These are phyloP conservation scores for Phialophora tarda DNA, from an alignment of 2,329 filamentous ascomycete species.

Conservation along the genomic window DNA sequence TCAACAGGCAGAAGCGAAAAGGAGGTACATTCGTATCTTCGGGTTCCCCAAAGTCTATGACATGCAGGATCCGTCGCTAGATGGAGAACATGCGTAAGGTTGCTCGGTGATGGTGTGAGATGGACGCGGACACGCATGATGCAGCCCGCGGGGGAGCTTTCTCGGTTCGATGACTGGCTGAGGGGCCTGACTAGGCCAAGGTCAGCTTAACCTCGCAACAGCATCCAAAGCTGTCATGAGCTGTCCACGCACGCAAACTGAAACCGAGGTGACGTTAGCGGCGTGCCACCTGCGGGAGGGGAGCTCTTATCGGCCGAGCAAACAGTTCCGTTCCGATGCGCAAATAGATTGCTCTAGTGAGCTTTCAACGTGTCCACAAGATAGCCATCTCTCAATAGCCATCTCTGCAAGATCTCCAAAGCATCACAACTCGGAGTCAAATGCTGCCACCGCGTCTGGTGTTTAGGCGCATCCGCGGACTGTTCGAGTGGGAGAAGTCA, in stretches of 20 bases:
- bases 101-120: constrained; percentile 10
- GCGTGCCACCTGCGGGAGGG: background rate
- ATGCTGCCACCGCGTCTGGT: background rate
- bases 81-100: constrained; percentile 1
- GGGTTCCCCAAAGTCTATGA: constrained; percentile 11
- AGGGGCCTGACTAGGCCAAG: constrained; percentile 5
- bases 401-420: background rate
- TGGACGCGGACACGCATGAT: constrained; percentile 1
- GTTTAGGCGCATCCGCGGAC: background rate
- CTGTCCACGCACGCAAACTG: background rate
- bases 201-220: constrained; percentile 9
- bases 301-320: constrained; percentile 1
- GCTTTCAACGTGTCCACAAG: background rate
- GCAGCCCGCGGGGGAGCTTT: constrained; percentile 3
- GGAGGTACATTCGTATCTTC: background rate
- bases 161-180: constrained; percentile 5
- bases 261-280: constrained; percentile 2
- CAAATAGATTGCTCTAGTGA: background rate
- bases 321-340: background rate
- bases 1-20: constrained; percentile 28
- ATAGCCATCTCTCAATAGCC: background rate
- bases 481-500: background rate
- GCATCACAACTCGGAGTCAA: background rate
- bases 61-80: constrained; percentile 10
- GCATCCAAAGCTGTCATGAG: background rate